Conservation (phyloP, 163 green algal species). For the Volvox carteri region DNA sequence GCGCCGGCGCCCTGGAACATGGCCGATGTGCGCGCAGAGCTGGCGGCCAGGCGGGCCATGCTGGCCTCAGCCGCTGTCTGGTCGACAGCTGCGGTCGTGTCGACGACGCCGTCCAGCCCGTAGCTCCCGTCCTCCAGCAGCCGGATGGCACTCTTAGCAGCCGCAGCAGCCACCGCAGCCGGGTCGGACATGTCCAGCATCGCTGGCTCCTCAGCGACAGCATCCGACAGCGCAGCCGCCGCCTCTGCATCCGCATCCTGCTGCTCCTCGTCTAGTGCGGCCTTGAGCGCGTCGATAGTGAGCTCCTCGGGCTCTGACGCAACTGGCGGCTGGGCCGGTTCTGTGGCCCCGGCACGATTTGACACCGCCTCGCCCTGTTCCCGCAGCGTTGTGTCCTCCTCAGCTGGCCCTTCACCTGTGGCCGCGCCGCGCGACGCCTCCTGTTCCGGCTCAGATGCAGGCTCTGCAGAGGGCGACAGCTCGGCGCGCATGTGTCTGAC, state of each 20-base stretch:
- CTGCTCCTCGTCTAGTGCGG: background rate
- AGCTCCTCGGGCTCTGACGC: slow-evolving; percentile 3
- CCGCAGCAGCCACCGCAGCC: slow-evolving; percentile 8
- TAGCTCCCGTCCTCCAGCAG: background rate
- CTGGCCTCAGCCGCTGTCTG: slow-evolving; percentile 20
- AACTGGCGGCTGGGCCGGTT: slow-evolving; percentile 5
- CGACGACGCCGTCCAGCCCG: background rate
- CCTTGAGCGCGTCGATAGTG: slow-evolving; percentile 32
- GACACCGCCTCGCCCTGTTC: slow-evolving; percentile 22
- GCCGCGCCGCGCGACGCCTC: background rate
- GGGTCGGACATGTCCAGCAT: slow-evolving; percentile 42
- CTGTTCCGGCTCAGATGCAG: background rate
- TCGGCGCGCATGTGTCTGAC: slow-evolving; percentile 20
- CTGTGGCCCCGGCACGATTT: background rate
- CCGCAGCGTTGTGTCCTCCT: slow-evolving; percentile 25
- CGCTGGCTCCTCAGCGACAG: background rate
- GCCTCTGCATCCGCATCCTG: background rate
- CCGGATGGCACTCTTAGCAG: background rate
- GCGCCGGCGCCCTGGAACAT: slow-evolving; percentile 55
- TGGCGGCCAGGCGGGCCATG: slow-evolving; percentile 43
- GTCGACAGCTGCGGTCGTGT: background rate
- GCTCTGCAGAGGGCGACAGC: background rate
- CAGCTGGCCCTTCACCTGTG: background rate
- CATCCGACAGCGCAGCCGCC: background rate
- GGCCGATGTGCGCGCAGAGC: slow-evolving; percentile 34